A percentile compares a stretch with the other conserved stretches of the same genome.
phyloP scores from a whole-genome alignment of 1,284 basidiomycete species.

The Rhodotorula sp. region DNA sequence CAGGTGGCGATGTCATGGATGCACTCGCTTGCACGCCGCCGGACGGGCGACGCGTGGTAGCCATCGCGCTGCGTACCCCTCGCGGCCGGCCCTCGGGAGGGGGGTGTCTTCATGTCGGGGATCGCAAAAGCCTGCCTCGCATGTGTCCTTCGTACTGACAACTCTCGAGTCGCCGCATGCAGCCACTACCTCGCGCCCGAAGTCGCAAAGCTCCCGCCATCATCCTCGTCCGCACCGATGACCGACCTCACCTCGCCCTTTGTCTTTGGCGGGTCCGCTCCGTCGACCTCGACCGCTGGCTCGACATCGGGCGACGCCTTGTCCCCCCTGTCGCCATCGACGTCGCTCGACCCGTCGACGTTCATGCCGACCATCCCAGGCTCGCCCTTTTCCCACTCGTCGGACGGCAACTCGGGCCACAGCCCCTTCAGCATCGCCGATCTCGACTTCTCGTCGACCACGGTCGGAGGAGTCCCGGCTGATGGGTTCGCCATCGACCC shows the following conservation, averaged over 20 bases:
- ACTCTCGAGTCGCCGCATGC: background rate
- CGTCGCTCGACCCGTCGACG: constrained; percentile 27
- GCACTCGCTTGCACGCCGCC: too few species aligned
- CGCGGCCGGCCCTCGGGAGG: background rate
- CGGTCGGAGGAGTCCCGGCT: background rate
- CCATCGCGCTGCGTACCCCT: background rate
- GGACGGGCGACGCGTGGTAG: too few species aligned
- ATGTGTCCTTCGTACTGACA: background rate
- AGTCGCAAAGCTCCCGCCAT: constrained; percentile 30
- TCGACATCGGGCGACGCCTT: background rate
- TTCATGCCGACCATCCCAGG: constrained; percentile 39
- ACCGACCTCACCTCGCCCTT: constrained; percentile 2
- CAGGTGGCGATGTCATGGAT: too few species aligned
- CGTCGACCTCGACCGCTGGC: background rate
- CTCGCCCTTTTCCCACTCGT: constrained; percentile 36
- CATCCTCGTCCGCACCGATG: background rate
- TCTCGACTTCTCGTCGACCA: constrained; percentile 18
- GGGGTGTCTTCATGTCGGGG: background rate
- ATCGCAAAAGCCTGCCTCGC: background rate
- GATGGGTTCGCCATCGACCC: constrained; percentile 35
- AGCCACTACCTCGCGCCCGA: constrained; percentile 38
- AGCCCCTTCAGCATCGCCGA: constrained; percentile 34
- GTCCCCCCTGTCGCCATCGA: background rate
- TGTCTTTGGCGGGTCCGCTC: background rate
- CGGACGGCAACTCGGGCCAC: constrained; percentile 24